Percentiles rank a stretch among this genome's conserved stretches.
Conservation (phyloP, 768 basidiomycete genomes). For the Tricholoma saponaceum region DNA sequence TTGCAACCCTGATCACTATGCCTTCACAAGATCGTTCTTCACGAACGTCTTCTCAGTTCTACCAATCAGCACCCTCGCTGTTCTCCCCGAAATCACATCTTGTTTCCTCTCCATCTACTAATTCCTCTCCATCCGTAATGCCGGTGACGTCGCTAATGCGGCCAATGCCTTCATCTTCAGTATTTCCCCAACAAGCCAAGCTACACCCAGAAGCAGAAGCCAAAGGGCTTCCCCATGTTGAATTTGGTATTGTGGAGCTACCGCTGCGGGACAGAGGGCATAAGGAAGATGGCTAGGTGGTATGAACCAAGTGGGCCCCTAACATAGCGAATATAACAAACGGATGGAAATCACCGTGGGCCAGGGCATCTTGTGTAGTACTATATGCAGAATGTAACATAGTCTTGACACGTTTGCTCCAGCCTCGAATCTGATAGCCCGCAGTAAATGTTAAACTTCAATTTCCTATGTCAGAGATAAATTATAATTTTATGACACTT, state of each 20-base stretch:
- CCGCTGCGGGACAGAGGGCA: not conserved
- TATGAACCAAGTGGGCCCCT: not conserved
- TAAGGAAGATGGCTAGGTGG: not conserved
- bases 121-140: not conserved
- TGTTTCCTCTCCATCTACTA: not conserved
- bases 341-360: not conserved
- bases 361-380: no score
- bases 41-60: not conserved
- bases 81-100: not conserved
- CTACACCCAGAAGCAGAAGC: not conserved
- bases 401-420: no score
- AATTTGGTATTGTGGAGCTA: not conserved
- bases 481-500: no score
- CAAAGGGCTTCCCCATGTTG: not conserved
- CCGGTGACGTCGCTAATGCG: not conserved
- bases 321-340: not conserved
- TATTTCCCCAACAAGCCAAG: not conserved
- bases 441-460: no score
- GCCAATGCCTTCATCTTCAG: not conserved
- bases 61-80: not conserved
- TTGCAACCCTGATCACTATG: not conserved
- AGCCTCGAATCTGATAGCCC: no score
- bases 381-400: no score
- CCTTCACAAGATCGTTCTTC: not conserved
- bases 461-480: no score